A percentile compares a stretch with the other conserved stretches of the same genome.
phyloP scores from a whole-genome alignment of 176 grass and related monocot genomes.

The Panicum miliaceum region DNA sequence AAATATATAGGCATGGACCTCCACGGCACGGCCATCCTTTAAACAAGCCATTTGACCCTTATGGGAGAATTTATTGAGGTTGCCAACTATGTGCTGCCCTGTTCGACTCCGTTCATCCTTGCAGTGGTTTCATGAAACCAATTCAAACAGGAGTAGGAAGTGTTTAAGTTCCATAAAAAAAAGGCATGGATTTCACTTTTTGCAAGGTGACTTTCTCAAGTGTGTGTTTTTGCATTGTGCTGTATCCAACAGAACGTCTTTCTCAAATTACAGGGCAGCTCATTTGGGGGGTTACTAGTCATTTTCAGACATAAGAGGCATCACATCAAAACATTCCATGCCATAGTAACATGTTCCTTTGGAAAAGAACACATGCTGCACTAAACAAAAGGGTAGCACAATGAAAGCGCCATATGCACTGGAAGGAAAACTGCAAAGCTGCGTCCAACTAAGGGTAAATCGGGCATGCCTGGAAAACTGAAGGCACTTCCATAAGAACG shows the following conservation, averaged over 20 bases:
- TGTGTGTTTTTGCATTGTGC: background rate
- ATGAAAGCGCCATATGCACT: too few relatives aligned
- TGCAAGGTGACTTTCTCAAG: background rate
- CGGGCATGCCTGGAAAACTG: background rate
- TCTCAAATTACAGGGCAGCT: background rate
- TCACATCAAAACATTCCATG: background rate
- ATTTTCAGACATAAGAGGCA: constrained; percentile 30
- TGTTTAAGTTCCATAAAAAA: background rate
- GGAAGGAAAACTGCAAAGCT: background rate
- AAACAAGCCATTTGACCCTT: constrained; percentile 43
- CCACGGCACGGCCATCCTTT: constrained; percentile 40
- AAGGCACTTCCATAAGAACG: background rate
- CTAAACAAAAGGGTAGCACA: background rate
- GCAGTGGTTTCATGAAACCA: background rate
- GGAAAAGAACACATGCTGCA: constrained; percentile 4
- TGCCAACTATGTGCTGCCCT: background rate
- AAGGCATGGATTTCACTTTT: background rate
- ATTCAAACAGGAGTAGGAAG: background rate
- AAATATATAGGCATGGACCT: constrained; percentile 25
- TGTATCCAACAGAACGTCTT: background rate
- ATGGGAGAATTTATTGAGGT: constrained; percentile 25
- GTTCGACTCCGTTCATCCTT: background rate
- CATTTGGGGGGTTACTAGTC: constrained; percentile 19
- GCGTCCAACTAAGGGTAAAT: background rate
- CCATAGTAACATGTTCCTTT: background rate